Evolutionary conservation across 352 stramenopile species (phyloP).

Genomic region (Saprolegnia parasitica): DNA sequence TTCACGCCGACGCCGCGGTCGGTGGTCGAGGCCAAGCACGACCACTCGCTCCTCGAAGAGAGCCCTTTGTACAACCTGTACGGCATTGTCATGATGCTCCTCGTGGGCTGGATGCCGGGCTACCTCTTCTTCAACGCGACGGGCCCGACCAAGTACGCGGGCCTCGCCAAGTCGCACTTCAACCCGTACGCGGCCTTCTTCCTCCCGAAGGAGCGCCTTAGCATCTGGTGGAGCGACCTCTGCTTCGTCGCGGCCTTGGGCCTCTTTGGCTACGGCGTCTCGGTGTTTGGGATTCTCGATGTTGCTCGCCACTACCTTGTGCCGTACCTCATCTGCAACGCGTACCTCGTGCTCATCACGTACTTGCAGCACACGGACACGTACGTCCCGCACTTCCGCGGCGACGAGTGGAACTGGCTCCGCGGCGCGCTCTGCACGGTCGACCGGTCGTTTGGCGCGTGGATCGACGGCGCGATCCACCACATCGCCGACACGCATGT

Average conservation of each 20-base stretch:
- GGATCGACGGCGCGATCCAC: slow-evolving; percentile 96
- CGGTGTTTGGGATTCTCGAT: slow-evolving; percentile 65
- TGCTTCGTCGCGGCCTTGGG: slow-evolving; percentile 75
- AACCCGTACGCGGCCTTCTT: slow-evolving; percentile 94
- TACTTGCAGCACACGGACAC: slow-evolving; percentile 98
- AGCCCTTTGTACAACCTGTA: slow-evolving; percentile 92
- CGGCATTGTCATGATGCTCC: slow-evolving; percentile 91
- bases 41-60: slow-evolving; percentile 87
- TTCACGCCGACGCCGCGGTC: slow-evolving; percentile 89
- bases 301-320: slow-evolving; percentile 93
- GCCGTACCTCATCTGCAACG: slow-evolving; percentile 95
- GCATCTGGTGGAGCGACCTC: slow-evolving; percentile 91
- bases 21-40: slow-evolving; percentile 45
- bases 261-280: slow-evolving; percentile 47
- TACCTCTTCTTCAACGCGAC: slow-evolving; percentile 97
- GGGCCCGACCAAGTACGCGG: slow-evolving; percentile 85
- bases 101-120: slow-evolving; percentile 94
- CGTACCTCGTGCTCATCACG: slow-evolving; percentile 96
- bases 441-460: slow-evolving; percentile 94
- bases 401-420: slow-evolving; percentile 95
- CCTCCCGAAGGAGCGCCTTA: slow-evolving; percentile 85
- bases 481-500: slow-evolving; percentile 98
- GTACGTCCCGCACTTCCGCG: slow-evolving; percentile 95
- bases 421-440: slow-evolving; percentile 95
- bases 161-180: slow-evolving; percentile 91